Conservation (phyloP, 73 alveolate species). For the Blepharisma japonicum region DNA sequence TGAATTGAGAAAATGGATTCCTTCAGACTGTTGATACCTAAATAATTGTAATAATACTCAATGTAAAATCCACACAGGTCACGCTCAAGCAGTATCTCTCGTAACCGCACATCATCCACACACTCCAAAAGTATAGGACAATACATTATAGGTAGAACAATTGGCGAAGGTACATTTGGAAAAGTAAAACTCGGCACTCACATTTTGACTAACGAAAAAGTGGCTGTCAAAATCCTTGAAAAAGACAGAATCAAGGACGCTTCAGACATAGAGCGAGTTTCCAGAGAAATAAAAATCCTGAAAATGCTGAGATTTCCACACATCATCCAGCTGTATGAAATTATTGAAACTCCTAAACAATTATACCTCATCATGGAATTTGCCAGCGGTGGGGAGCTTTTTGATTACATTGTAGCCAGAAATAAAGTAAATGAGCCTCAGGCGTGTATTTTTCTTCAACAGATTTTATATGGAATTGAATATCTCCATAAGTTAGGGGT, state of each 20-base stretch:
- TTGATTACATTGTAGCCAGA: conserved; percentile 67
- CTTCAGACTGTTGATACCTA: too few relatives aligned
- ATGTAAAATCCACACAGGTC: too few relatives aligned
- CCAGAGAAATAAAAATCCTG: conserved; percentile 68
- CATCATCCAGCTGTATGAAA: conserved; percentile 71
- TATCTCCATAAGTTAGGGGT: conserved; percentile 69
- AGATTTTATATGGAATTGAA: conserved; percentile 79
- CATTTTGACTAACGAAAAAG: conserved; percentile 55
- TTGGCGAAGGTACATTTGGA: conserved; percentile 80
- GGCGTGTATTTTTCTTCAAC: conserved; percentile 77
- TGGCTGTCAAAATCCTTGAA: conserved; percentile 71
- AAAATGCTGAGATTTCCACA: conserved; percentile 70
- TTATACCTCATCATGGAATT: conserved; percentile 79
- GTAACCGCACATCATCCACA: too few relatives aligned
- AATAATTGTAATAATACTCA: too few relatives aligned
- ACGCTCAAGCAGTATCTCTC: too few relatives aligned
- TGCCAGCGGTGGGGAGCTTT: conserved; percentile 68
- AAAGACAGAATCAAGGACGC: conserved; percentile 66
- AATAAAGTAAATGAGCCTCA: conserved; percentile 61
- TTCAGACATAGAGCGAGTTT: conserved; percentile 69
- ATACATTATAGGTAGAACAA: conserved; percentile 45
- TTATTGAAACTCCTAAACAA: conserved; percentile 53
- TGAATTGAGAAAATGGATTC: too few relatives aligned
- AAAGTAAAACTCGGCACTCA: conserved; percentile 56
- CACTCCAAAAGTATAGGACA: conserved; percentile 28